phyloP scores from a whole-genome alignment of 2,329 filamentous ascomycete genomes.

The Nemania sp. region DNA sequence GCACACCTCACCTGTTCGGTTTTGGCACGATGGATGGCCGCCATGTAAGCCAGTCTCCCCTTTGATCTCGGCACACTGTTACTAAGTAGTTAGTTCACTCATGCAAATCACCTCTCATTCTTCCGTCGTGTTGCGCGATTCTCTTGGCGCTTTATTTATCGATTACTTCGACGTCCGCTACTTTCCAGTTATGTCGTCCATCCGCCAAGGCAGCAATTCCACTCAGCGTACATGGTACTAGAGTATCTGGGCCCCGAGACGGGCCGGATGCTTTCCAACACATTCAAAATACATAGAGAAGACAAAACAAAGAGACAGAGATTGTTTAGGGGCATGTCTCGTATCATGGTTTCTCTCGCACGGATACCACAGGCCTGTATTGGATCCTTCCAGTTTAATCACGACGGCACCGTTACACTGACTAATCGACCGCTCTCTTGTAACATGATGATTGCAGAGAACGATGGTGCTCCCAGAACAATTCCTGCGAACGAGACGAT shows the following conservation, averaged over 20 bases:
- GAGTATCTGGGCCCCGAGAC: slow-evolving; percentile 20
- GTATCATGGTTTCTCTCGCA: slow-evolving; percentile 16
- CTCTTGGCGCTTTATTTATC: slow-evolving; percentile 12
- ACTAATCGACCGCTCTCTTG: slow-evolving; percentile 15
- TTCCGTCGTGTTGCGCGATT: slow-evolving; percentile 1
- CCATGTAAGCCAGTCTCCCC: neutral
- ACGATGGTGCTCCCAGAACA: slow-evolving; percentile 15
- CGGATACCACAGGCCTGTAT: slow-evolving; percentile 8
- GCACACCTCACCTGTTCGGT: slow-evolving; percentile 16
- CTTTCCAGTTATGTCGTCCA: slow-evolving; percentile 14
- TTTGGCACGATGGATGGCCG: slow-evolving; percentile 13
- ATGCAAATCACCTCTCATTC: slow-evolving; percentile 7
- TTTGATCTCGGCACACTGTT: slow-evolving; percentile 2
- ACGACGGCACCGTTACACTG: slow-evolving; percentile 10
- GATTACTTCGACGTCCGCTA: slow-evolving; percentile 6
- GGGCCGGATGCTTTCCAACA: slow-evolving; percentile 10
- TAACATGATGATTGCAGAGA: slow-evolving; percentile 16
- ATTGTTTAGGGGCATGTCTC: slow-evolving; percentile 14
- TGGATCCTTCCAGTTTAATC: slow-evolving; percentile 19
- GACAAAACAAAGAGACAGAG: slow-evolving; percentile 7
- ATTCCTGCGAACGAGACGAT: slow-evolving; percentile 15
- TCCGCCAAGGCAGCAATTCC: slow-evolving; percentile 2
- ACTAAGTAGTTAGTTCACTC: slow-evolving; percentile 20
- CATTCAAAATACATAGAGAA: slow-evolving; percentile 8
- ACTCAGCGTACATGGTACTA: slow-evolving; percentile 1